Evolutionary conservation across 257 asterid species (phyloP), one percentile per base, ranked within the genome.

Genomic region (Ilex asprella): DNA sequence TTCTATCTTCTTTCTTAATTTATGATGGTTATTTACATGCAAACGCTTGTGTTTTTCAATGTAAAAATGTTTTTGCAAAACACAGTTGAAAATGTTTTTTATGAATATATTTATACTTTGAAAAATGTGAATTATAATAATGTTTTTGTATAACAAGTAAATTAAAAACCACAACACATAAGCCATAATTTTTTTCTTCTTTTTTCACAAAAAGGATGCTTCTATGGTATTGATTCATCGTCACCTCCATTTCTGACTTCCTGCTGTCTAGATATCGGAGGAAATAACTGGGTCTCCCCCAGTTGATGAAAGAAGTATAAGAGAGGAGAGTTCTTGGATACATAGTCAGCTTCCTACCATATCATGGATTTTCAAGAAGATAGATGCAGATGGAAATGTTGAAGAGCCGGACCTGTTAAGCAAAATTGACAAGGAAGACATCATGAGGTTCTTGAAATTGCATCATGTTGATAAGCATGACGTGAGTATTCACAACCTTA

Each of bases 281-380:
- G 93, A 78, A 73, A 83, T 86, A 77, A 82, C 96, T 63, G 96
- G 97, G 58, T 75, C 71, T 12, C 95, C 94, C 13, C 88, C 93
- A 16, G 63, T 78, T 46, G 87, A 82, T 72, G 95, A 80, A 71
- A 73, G 72, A 64, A 81, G 81, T 68, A 79, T 79, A 66, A 78
- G 76, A 64, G 82, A 84, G 72, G 99, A 92, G 88, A 82, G 87
- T 16, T 84, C 84, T 62, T 92, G 99, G 99, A 81, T 92, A 63
- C 79, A 79, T 70, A 82, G 79, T 76, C 97, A 92, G 67, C 93
- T 92, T 55, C 11, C 54, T 4, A 49, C 54, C 16, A n/a, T 6
- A n/a, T 6, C 54, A 49, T 15, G 14, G n/a, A 62, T 79, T 85
- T 65, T 76, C 69, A 60, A 85, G 75, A 73, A 76, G 79, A 50